Evolutionary conservation across 2,329 filamentous ascomycete species (phyloP), one percentile per base, ranked within the genome.

Genomic region (Fusarium sp.): DNA sequence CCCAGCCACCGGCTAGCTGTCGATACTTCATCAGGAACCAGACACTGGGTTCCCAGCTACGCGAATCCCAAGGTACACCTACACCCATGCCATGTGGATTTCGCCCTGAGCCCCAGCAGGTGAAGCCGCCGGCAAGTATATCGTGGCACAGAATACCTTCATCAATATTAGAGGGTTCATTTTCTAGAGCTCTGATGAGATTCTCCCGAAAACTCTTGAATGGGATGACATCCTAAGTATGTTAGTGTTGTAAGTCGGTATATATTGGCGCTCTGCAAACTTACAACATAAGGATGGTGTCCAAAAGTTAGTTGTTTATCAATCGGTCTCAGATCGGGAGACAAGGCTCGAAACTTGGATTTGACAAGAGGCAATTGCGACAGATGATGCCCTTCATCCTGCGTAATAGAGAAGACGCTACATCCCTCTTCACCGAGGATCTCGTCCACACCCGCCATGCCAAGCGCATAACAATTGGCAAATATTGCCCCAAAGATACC

Each of bases 1-100:
- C 76, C 68, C 76, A 79, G 4, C 77, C 79, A 3, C 79, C 79
- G 7, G 78, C 70, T 8, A 82, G 62, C 57, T 69, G 66, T 52
- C 74, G 77, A 65, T 81, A 83, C 66, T 84, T 84, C 42, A 79
- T 77, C 41, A 83, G 57, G 63, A 83, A 84, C 82, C 82, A 84
- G 4, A 75, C 67, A 57, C 77, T 78, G 4, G 80, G 82, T 62
- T 84, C 82, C 82, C 82, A 84, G 60, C 81, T 82, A 14, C 82
- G 77, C 37, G 75, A 74, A 57, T 83, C 82, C 82, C 82, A 84
- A 0, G 82, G 79, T n/a, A 82, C 78, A 18, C 79, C 78, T 7
- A 80, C 78, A 16, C 73, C 67, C 74, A 80, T 79, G 27, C 75
- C 75, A 16, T 69, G 40, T 32, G 55, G 57, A 52, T 69, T 75